Conservation (phyloP, 257 asterid species). For the Cruciata laevipes region DNA sequence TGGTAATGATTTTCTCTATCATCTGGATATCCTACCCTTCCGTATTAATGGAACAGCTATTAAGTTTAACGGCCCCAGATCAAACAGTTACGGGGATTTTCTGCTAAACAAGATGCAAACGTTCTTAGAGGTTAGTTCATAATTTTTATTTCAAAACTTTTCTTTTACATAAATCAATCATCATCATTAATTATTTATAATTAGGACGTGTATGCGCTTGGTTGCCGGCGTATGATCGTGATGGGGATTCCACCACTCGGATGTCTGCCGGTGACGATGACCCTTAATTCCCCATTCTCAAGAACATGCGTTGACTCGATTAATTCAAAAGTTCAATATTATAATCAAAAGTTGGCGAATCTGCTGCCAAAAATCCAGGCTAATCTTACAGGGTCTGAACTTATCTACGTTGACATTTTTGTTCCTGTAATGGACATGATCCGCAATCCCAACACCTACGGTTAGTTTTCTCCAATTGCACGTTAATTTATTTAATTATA, state of each 20-base stretch:
- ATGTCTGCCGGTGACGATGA: background rate
- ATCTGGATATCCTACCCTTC: conserved; percentile 43
- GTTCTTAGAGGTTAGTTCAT: background rate
- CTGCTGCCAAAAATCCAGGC: conserved; percentile 33
- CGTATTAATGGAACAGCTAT: conserved; percentile 19
- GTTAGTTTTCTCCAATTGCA: conserved; percentile 20
- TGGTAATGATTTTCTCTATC: conserved; percentile 50
- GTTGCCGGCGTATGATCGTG: background rate
- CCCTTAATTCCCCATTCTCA: background rate
- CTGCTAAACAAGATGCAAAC: background rate
- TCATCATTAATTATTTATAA: background rate
- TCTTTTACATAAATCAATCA: no score
- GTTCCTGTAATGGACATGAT: conserved; percentile 44
- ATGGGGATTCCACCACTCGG: background rate
- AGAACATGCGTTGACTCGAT: conserved; percentile 34
- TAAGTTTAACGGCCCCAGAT: conserved; percentile 21
- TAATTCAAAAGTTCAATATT: conserved; percentile 37
- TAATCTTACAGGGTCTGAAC: conserved; percentile 34
- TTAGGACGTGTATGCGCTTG: background rate
- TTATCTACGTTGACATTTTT: conserved; percentile 43
- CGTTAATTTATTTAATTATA: no score
- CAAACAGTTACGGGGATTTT: conserved; percentile 38
- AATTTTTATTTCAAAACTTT: no score
- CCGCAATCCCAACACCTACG: conserved; percentile 43
- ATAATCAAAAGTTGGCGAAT: conserved; percentile 38